Evolutionary conservation across 805 yeast species (phyloP).

Genomic region (Grigorovia jiainica): DNA sequence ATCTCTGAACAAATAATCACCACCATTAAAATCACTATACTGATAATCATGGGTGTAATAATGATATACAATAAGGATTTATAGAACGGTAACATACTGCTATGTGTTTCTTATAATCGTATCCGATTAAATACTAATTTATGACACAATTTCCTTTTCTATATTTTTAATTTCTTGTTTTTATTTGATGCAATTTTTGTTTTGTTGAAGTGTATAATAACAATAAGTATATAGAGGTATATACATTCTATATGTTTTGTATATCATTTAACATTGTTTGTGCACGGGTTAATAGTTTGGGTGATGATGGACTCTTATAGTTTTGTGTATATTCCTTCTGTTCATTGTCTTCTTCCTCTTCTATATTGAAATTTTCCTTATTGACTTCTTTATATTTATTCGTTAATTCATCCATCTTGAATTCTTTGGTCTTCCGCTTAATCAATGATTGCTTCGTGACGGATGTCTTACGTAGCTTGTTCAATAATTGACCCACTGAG

Average conservation of each 20-base stretch:
- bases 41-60: too few species aligned
- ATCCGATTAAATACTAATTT: too few species aligned
- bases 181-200: too few species aligned
- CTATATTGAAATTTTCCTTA: background rate
- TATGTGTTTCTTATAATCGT: too few species aligned
- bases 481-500: background rate
- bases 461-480: background rate
- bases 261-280: slow-evolving; percentile 22
- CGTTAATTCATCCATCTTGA: background rate
- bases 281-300: slow-evolving; percentile 17
- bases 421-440: background rate
- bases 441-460: background rate
- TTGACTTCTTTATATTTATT: background rate
- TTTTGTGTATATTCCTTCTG: background rate
- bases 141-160: too few species aligned
- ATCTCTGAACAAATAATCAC: too few species aligned
- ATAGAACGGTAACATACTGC: too few species aligned
- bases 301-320: background rate
- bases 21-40: too few species aligned
- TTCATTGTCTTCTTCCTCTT: background rate
- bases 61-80: too few species aligned
- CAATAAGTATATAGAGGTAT: too few species aligned
- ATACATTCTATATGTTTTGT: slow-evolving; percentile 13
- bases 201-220: too few species aligned
- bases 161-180: too few species aligned